Evolutionary conservation across 2,329 filamentous ascomycete species (phyloP).

Genomic region (Alternaria metachromatica): DNA sequence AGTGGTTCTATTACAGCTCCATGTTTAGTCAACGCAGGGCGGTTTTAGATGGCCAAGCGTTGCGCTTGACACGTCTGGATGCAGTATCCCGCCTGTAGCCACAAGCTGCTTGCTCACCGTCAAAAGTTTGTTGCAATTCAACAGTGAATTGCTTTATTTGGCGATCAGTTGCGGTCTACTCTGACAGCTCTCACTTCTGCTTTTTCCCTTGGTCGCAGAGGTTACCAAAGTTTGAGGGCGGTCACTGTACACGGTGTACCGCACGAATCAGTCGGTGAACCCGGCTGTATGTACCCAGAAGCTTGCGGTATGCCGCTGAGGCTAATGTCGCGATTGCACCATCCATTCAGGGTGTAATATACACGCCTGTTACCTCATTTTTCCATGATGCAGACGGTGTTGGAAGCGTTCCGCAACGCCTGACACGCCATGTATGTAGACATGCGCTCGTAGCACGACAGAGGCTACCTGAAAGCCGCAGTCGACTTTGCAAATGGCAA

Average conservation of each 20-base stretch:
- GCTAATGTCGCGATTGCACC: slow-evolving; percentile 14
- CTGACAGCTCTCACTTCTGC: slow-evolving; percentile 12
- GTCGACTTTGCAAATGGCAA: neutral
- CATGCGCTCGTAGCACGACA: slow-evolving; percentile 2
- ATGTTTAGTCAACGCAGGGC: slow-evolving; percentile 9
- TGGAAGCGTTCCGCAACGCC: slow-evolving; percentile 3
- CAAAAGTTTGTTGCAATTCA: slow-evolving; percentile 2
- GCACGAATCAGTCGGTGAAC: slow-evolving; percentile 4
- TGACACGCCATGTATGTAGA: slow-evolving; percentile 4
- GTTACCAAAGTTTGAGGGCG: neutral
- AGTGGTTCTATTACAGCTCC: slow-evolving; percentile 17
- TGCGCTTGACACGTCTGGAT: slow-evolving; percentile 8
- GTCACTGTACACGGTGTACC: slow-evolving; percentile 11
- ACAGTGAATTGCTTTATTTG: slow-evolving; percentile 13
- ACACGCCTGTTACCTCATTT: slow-evolving; percentile 1
- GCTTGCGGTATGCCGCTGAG: slow-evolving; percentile 7
- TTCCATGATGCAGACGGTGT: slow-evolving; percentile 13
- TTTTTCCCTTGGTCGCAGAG: slow-evolving; percentile 8
- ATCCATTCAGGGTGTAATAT: slow-evolving; percentile 14
- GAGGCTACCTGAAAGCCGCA: slow-evolving; percentile 19
- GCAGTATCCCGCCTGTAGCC: neutral
- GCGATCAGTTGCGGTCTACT: slow-evolving; percentile 24
- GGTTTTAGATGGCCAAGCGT: neutral
- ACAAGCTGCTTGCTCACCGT: neutral
- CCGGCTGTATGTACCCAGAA: neutral